Evolutionary conservation across 2,329 filamentous ascomycete genomes (phyloP), one percentile per base, ranked within the genome.

Genomic region (Beauveria sp.): DNA sequence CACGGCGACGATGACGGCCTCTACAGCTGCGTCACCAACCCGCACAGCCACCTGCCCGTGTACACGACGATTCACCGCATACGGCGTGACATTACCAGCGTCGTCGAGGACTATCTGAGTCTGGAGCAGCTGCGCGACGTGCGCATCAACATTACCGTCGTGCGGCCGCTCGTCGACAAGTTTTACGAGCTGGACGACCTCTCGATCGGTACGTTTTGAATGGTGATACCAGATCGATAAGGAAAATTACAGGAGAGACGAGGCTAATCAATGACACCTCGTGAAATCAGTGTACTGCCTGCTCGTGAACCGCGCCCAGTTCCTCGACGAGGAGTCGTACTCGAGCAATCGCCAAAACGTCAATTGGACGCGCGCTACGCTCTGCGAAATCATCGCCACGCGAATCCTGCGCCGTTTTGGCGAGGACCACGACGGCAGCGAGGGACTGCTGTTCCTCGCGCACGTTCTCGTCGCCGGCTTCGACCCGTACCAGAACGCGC

Each of bases 401-500:
- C 86, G 90, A 63, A 87, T 96, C 51, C 76, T 94, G 59, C 82
- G 91, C 41, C 86, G 89, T 57, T 92, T 90, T 68, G 87, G 90
- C 66, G 90, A 94, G 74, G 87, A 92, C 66, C 85, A 90, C 62
- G 83, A 85, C 16, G 89, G 88, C 5, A 79, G 85, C 0, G 80
- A 86, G 28, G 89, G 90, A 1, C 79, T 94, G 14, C 77, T 94
- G 5, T 77, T 91, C 24, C 79, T 94, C 6, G 85, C 90, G 6
- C 89, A 92, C 66, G 88, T 94, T 37, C 82, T 94, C 22, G 88
- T 96, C 16, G 89, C 90, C 18, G 89, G 89, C 16, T 94, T 96
- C 67, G 88, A 92, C 67, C 90, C 91, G 1, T 94, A 94, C 67
- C 90, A 94, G 73, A 90, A 90, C 66, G 90, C 90, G 0, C 91